Evolutionary conservation across 2,329 filamentous ascomycete species (phyloP).

Genomic region (Drechslerella coelobrocha): DNA sequence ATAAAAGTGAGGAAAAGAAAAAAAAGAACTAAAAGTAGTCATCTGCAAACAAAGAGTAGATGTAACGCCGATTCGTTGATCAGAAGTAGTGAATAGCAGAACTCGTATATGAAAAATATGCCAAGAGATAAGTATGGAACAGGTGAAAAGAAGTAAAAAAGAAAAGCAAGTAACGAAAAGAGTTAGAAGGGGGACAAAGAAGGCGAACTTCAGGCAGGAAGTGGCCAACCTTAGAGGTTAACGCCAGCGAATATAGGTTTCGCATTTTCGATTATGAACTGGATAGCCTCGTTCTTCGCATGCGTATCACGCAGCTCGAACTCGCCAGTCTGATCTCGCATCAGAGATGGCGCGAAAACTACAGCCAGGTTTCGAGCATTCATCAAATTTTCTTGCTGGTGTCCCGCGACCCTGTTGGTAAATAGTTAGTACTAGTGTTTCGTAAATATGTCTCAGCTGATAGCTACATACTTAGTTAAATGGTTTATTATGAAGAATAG

Average conservation of each 20-base stretch:
- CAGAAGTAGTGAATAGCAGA: conserved; percentile 6
- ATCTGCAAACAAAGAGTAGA: background rate
- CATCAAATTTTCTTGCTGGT: conserved; percentile 66
- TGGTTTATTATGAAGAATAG: conserved; percentile 95
- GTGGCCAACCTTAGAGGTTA: conserved; percentile 16
- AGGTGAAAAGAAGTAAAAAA: background rate
- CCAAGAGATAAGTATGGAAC: background rate
- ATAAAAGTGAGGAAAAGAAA: background rate
- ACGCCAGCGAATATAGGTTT: conserved; percentile 73
- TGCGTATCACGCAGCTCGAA: conserved; percentile 97
- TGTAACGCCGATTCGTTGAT: conserved; percentile 7
- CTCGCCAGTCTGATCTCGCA: conserved; percentile 87
- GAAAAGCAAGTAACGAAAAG: conserved; percentile 4
- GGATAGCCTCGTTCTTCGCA: conserved; percentile 86
- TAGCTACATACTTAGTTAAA: conserved; percentile 77
- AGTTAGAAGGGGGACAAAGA: background rate
- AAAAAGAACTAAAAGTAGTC: background rate
- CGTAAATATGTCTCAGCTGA: background rate
- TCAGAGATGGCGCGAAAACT: conserved; percentile 96
- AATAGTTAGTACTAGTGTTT: conserved; percentile 52
- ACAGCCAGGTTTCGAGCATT: conserved; percentile 94
- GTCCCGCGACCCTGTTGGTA: conserved; percentile 57
- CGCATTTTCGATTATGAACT: conserved; percentile 91
- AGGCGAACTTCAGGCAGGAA: background rate
- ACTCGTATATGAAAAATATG: conserved; percentile 6